A percentile compares a stretch with the other conserved stretches of the same genome.
These are phyloP conservation scores for Tubosaeta sp. DNA, from an alignment of 768 basidiomycete genomes.

Conservation along the genomic window DNA sequence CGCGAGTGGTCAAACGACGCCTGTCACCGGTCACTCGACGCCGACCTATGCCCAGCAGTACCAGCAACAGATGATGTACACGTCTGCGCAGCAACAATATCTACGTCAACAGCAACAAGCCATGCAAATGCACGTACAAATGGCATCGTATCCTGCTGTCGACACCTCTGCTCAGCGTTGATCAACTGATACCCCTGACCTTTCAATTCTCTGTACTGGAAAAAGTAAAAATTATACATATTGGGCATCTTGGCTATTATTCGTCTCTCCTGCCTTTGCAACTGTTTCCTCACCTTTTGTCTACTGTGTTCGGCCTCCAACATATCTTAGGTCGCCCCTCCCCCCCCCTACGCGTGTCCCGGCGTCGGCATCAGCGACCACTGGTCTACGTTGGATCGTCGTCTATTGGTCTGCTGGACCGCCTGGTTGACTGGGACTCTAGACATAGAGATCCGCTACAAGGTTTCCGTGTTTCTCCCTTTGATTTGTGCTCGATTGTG, in stretches of 20 bases:
- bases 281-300: constrained; percentile 6
- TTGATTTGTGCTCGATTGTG: constrained; percentile 5
- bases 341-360: not conserved
- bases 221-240: constrained; percentile 38
- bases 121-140: constrained; percentile 28
- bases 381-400: constrained; percentile 6
- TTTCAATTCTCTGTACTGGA: not conserved
- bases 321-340: constrained; percentile 31
- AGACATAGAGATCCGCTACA: constrained; percentile 18
- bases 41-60: constrained; percentile 32
- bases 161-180: constrained; percentile 17
- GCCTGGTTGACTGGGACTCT: constrained; percentile 11
- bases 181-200: constrained; percentile 15
- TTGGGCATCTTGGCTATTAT: constrained; percentile 31
- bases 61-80: constrained; percentile 35
- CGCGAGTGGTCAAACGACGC: constrained; percentile 30
- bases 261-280: constrained; percentile 7
- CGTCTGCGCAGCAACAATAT: constrained; percentile 36
- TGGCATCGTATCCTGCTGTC: constrained; percentile 18
- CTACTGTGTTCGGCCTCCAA: constrained; percentile 26
- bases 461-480: not conserved
- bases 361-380: constrained; percentile 7
- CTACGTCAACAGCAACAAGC: constrained; percentile 33
- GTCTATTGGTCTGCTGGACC: constrained; percentile 3
- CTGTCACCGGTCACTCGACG: constrained; percentile 27